These are phyloP conservation scores for Pulveroboletus sp. DNA, from an alignment of 768 basidiomycete species.

Conservation along the genomic window DNA sequence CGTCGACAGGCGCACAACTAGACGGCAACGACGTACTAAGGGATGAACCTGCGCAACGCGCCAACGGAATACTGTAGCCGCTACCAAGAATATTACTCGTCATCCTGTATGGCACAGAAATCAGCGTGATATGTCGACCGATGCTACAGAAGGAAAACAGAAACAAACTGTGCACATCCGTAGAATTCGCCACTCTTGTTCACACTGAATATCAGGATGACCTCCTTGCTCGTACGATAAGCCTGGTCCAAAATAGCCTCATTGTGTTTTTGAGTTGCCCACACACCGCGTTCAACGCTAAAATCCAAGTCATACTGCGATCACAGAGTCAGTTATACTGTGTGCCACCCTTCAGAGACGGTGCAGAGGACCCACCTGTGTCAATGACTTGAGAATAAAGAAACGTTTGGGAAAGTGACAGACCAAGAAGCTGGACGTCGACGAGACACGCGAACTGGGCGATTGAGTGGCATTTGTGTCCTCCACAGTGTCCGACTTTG, in stretches of 20 bases:
- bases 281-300: slow-evolving; percentile 71
- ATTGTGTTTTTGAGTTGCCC: slow-evolving; percentile 94
- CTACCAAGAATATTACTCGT: slow-evolving; percentile 53
- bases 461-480: slow-evolving; percentile 33
- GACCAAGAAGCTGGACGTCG: slow-evolving; percentile 73
- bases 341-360: not conserved
- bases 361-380: slow-evolving; percentile 48
- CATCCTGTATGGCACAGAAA: slow-evolving; percentile 44
- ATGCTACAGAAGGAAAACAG: slow-evolving; percentile 9
- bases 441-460: slow-evolving; percentile 69
- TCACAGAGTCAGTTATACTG: not conserved
- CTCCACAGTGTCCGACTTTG: not conserved
- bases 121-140: slow-evolving; percentile 1
- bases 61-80: slow-evolving; percentile 55
- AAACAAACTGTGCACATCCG: slow-evolving; percentile 73
- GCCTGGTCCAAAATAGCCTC: slow-evolving; percentile 90
- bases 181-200: slow-evolving; percentile 95
- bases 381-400: slow-evolving; percentile 88
- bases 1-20: no score
- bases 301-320: slow-evolving; percentile 69
- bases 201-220: slow-evolving; percentile 86
- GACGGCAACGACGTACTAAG: slow-evolving; percentile 24
- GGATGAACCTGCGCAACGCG: slow-evolving; percentile 37
- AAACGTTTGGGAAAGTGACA: slow-evolving; percentile 82
- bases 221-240: slow-evolving; percentile 84